phyloP scores from a whole-genome alignment of 1,139 yeast genomes.

The Hanseniaspora sp. region DNA sequence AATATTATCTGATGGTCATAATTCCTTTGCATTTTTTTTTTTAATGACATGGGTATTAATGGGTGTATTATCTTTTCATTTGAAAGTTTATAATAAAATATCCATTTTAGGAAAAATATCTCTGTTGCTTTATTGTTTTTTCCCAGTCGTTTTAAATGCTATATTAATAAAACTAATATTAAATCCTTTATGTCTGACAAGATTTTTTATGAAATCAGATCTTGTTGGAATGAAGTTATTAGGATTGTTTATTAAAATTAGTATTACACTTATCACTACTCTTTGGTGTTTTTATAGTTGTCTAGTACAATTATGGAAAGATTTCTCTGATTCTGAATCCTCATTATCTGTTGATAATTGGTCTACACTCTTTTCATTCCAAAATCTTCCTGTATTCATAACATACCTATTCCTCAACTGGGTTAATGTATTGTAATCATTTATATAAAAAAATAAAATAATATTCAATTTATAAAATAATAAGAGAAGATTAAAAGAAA shows the following conservation, averaged over 20 bases:
- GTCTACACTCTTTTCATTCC: neutral
- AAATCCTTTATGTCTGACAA: constrained; percentile 10
- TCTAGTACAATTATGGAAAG: constrained; percentile 1
- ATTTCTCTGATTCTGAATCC: neutral
- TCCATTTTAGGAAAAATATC: constrained; percentile 12
- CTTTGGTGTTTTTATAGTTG: constrained; percentile 15
- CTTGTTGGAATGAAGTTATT: constrained; percentile 1
- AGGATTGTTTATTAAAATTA: constrained; percentile 5
- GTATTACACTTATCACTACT: neutral
- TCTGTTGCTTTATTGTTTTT: constrained; percentile 13
- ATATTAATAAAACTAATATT: constrained; percentile 8
- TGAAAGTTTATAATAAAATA: constrained; percentile 10
- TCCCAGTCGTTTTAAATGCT: constrained; percentile 4
- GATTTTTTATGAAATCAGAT: neutral
- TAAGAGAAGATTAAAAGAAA: too few species aligned
- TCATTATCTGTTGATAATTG: neutral
- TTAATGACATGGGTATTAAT: constrained; percentile 9
- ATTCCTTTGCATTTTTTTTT: constrained; percentile 15
- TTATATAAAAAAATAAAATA: too few species aligned
- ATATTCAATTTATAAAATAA: too few species aligned
- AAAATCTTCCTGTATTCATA: constrained; percentile 13
- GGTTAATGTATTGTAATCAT: constrained; percentile 5
- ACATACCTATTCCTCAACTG: constrained; percentile 13
- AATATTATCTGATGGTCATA: constrained; percentile 4
- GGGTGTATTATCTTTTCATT: constrained; percentile 7